Evolutionary conservation across 495 filamentous ascomycete species (phyloP).

Genomic region (Podospora anserina): DNA sequence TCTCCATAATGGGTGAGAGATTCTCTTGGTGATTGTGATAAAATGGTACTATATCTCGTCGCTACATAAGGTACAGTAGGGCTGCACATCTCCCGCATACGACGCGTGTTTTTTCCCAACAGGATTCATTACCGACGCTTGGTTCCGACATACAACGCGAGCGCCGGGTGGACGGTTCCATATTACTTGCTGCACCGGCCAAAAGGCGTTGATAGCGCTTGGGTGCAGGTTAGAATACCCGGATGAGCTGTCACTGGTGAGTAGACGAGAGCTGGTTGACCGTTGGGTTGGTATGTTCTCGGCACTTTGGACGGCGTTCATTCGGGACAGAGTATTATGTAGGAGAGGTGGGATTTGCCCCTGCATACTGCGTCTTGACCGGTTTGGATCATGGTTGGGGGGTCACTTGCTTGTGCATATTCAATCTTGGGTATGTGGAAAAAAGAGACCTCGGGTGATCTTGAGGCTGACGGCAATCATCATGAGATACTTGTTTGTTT

Average conservation of each 20-base stretch:
- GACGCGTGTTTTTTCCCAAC: background rate
- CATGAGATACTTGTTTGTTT: too few species aligned
- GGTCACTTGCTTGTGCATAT: too few species aligned
- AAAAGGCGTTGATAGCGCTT: background rate
- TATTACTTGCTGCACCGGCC: background rate
- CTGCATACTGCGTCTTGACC: slow-evolving; percentile 7
- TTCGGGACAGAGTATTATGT: background rate
- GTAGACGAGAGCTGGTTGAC: background rate
- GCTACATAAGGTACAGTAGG: background rate
- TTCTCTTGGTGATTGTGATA: background rate
- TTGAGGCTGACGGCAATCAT: background rate
- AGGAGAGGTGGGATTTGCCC: background rate
- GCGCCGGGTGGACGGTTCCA: background rate
- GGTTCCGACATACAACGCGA: background rate
- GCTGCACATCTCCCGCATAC: background rate
- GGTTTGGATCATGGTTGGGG: too few species aligned
- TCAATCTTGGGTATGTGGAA: background rate
- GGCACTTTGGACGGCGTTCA: background rate
- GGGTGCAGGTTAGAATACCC: background rate
- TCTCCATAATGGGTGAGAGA: too few species aligned
- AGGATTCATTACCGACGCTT: background rate
- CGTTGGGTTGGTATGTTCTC: background rate
- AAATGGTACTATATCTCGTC: background rate
- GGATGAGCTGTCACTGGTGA: background rate
- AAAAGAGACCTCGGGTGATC: background rate